Base-by-base conservation (phyloP, 495 filamentous ascomycete genomes). In the Hypoxylon lienhwacheense region DNA sequence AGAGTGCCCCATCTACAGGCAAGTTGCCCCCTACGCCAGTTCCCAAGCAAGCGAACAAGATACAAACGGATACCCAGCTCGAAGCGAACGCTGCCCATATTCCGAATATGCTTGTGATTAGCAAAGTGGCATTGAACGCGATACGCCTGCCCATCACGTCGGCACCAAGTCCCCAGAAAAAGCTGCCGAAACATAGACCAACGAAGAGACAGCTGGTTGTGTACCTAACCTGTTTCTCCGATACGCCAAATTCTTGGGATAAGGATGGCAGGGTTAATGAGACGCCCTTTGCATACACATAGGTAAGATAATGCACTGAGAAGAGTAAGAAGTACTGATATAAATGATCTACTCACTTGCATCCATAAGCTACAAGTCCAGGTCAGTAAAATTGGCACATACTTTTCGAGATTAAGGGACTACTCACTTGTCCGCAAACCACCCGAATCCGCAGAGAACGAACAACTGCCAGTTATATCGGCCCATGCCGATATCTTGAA, bases 401-500 rank as follows among this genome's bases (percentile, higher is more conserved):
- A 24, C 2, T 47, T 47, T 56, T 33, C 2, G 12, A 14, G 21
- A 1, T 26, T 33, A 21, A 8, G 22, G 10, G 16, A 2, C 10
- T 15, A 63, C 72, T 72, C 51, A 80, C 74, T 81, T 81, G 55
- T 82, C 79, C 1, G 76, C 76, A 65, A 79, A 77, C 81, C 80
- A 92, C 11, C 88, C 90, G 70, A 89, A 92, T 0, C 90, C 90
- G 54, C 87, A 90, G 0, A 95, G 77, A 37, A 83, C 75, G 68
- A 95, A 93, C 8, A 93, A 70, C 59, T 88, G 78, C 88, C 86
- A 92, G 63, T 95, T 88, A 59, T 93, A 95, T 25, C 77, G 76
- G 32, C 90, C 90, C 85, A 92, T 93, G 5, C 89, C 89, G 57
- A 93, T 91, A 66, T 92, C 89, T 50, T 88, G 85, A 44, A 90